A percentile compares a stretch with the other conserved stretches of the same genome.
phyloP scores from a whole-genome alignment of 2,329 filamentous ascomycete species.

The Arthroderma sp. region DNA sequence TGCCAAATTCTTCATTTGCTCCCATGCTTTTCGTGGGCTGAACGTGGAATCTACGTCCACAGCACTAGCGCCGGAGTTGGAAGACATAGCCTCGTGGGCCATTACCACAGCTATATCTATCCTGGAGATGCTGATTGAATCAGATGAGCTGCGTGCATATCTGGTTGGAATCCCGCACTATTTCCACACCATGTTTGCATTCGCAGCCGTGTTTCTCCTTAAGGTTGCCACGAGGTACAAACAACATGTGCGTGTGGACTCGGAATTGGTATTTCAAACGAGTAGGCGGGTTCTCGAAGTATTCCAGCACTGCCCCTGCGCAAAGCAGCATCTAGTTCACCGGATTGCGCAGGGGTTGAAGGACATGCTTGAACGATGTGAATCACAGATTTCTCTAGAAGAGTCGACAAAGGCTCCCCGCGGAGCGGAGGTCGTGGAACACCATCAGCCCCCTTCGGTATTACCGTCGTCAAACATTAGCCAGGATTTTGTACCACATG shows the following conservation, averaged over 20 bases:
- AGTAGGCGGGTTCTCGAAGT: conserved; percentile 18
- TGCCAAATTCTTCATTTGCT: conserved; percentile 35
- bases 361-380: conserved; percentile 16
- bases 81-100: conserved; percentile 10
- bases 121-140: conserved; percentile 26
- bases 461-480: background rate
- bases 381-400: conserved; percentile 1
- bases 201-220: conserved; percentile 28
- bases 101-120: conserved; percentile 24
- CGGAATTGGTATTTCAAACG: conserved; percentile 13
- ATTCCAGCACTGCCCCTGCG: conserved; percentile 17
- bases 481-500: conserved; percentile 4
- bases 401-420: background rate
- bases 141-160: conserved; percentile 23
- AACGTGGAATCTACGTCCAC: conserved; percentile 22
- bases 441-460: background rate
- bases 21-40: conserved; percentile 34
- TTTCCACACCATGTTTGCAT: conserved; percentile 32
- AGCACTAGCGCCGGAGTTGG: conserved; percentile 12
- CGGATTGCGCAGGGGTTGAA: conserved; percentile 20
- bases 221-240: conserved; percentile 27
- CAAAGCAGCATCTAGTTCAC: conserved; percentile 20
- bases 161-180: conserved; percentile 30
- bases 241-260: conserved; percentile 21
- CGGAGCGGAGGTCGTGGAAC: background rate